Conservation (phyloP, 352 stramenopile species). For the Phytophthora boehmeriae region DNA sequence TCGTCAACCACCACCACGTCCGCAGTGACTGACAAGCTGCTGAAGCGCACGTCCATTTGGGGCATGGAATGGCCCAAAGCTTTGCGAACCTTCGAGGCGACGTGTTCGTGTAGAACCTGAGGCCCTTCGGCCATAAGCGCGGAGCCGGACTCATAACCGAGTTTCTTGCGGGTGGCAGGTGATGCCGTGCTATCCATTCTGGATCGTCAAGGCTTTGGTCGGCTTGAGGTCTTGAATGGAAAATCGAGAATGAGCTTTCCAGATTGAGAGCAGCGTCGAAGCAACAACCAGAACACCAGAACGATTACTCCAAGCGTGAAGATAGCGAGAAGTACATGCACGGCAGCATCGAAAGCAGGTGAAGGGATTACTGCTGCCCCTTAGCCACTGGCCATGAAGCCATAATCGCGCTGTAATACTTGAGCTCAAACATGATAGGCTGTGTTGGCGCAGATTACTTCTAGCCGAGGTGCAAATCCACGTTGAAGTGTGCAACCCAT, state of each 20-base stretch:
- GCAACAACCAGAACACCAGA: no score
- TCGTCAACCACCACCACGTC: conserved; percentile 38
- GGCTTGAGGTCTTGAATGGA: conserved; percentile 10
- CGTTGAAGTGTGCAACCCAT: conserved; percentile 1
- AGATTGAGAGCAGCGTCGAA: no score
- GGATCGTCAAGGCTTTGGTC: conserved; percentile 4
- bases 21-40: conserved; percentile 44
- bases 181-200: conserved; percentile 3
- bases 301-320: conserved; percentile 1
- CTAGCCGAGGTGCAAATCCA: conserved; percentile 2
- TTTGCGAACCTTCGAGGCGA: conserved; percentile 16
- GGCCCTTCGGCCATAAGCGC: conserved; percentile 29
- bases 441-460: conserved; percentile 3
- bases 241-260: conserved; percentile 11
- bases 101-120: conserved; percentile 22
- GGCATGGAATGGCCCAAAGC: conserved; percentile 38
- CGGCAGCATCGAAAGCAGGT: neutral
- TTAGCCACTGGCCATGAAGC: neutral
- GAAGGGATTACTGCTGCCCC: conserved; percentile 1
- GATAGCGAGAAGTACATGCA: no score
- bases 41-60: conserved; percentile 55
- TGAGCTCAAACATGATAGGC: neutral
- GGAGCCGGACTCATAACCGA: conserved; percentile 15
- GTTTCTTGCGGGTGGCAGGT: neutral
- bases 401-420: conserved; percentile 1